Base-by-base conservation (phyloP, 2,329 filamentous ascomycete species). In the Mariannaea elegans region DNA sequence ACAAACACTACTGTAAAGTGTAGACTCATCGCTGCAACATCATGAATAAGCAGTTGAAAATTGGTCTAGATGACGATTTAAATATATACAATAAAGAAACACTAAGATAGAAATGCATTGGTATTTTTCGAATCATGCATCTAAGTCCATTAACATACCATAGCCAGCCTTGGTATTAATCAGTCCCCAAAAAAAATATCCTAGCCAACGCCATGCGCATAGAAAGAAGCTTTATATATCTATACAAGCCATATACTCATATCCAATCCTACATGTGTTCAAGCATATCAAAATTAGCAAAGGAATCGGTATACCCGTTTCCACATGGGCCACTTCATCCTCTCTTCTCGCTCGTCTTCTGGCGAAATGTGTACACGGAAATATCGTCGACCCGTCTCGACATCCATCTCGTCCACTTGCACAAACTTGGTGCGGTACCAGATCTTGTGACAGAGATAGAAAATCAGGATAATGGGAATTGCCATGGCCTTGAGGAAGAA, bases 321-420 rank as follows among this genome's bases (percentile, higher is more conserved):
- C 91, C 91, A 94, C 61, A 66, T 76, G 0, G 92, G 91, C 92
- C 91, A 94, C 3, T 76, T 74, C 27, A 83, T 84, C 70, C 83
- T 81, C 78, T 97, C 93, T 34, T 90, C 90, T 19, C 83, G 79
- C 80, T 97, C 94, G 73, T 97, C 90, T 45, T 89, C 88, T 31
- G 94, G 81, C 51, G 97, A 78, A 59, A 90, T 86, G 27, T 88
- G 87, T 39, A 97, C 78, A 71, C 97, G 93, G 56, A 97, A 84
- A 70, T 97, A 93, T 32, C 94, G 83, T 18, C 93, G 86, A 1
- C 94, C 94, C 0, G 93, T 97, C 55, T 90, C 86, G 59, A 97
- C 78, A 76, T 97, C 94, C 88, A 97, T 96, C 64, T 96, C 90
- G 39, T 83, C 80, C 14, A 85, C 77, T 13, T 84, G 81, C 34